A percentile compares a stretch with the other conserved stretches of the same genome.
These are phyloP conservation scores for Zea luxurians DNA, from an alignment of 176 grass and related monocot genomes.

Conservation along the genomic window DNA sequence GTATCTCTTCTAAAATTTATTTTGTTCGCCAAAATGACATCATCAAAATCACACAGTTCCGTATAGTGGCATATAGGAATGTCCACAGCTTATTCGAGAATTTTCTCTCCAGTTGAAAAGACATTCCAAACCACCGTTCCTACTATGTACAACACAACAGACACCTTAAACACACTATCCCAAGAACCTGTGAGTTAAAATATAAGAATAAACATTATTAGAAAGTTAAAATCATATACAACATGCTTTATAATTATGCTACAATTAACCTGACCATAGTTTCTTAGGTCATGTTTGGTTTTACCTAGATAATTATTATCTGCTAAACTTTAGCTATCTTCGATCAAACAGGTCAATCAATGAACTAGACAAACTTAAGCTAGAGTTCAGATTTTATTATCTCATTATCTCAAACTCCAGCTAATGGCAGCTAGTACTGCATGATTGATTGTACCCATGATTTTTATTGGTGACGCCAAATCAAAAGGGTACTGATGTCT, in stretches of 20 bases:
- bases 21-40: constrained; percentile 15
- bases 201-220: not conserved
- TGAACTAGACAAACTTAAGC: no score
- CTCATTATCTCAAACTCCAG: no score
- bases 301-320: no score
- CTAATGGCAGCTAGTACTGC: no score
- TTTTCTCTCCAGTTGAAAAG: constrained; percentile 83
- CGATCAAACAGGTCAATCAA: no score
- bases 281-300: no score
- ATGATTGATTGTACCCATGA: no score
- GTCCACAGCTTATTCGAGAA: constrained; percentile 60
- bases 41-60: constrained; percentile 35
- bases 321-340: no score
- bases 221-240: constrained; percentile 13
- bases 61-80: constrained; percentile 5
- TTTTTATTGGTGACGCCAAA: no score
- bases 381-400: no score
- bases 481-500: no score
- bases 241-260: not conserved
- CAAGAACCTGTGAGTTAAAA: constrained; percentile 73
- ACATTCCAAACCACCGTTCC: constrained; percentile 92
- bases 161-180: constrained; percentile 89
- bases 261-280: not conserved
- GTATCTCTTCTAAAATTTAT: constrained; percentile 17
- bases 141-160: constrained; percentile 74